phyloP scores from a whole-genome alignment of 2,329 filamentous ascomycete genomes.

The Paecilomyces sp. region DNA sequence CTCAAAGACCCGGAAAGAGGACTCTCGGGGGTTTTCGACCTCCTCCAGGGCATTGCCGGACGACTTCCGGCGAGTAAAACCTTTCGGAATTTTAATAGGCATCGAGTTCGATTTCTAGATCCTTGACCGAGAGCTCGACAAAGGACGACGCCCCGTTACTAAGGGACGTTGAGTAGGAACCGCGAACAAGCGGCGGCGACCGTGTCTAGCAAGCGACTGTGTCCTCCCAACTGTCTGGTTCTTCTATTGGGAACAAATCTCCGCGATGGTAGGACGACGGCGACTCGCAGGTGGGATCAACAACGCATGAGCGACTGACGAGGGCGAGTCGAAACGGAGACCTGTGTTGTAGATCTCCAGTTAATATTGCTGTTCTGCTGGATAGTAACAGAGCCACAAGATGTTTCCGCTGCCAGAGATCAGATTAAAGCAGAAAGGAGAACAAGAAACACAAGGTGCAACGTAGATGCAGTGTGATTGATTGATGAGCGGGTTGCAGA shows the following conservation, averaged over 20 bases:
- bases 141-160: not conserved
- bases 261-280: not conserved
- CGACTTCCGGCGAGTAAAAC: constrained; percentile 48
- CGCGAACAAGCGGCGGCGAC: not conserved
- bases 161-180: not conserved
- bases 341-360: not conserved
- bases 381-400: not conserved
- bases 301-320: not conserved
- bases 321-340: not conserved
- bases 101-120: constrained; percentile 21
- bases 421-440: not conserved
- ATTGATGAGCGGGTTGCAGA: not conserved
- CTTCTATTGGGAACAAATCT: not conserved
- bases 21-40: constrained; percentile 28
- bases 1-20: constrained; percentile 51
- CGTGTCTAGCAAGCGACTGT: not conserved
- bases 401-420: not conserved
- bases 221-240: not conserved
- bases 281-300: not conserved
- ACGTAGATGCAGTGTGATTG: not conserved
- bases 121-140: not conserved
- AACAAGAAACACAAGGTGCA: not conserved
- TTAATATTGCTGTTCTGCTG: not conserved
- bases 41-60: constrained; percentile 49
- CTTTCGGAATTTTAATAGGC: constrained; percentile 51